Conservation (phyloP, 2,329 filamentous ascomycete genomes). For the Intubia oerlemansii region DNA sequence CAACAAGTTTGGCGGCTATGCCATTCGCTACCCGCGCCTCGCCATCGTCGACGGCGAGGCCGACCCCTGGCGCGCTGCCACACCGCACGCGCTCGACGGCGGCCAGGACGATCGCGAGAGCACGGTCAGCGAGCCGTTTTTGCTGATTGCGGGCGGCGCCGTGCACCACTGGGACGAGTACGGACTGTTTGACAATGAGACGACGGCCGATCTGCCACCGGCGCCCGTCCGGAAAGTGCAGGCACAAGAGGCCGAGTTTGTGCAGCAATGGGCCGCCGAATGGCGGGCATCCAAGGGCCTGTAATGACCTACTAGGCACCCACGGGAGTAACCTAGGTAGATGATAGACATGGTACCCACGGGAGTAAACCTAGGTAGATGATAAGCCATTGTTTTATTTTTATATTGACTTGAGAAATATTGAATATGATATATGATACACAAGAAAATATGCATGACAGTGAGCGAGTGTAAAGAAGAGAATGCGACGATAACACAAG, state of each 20-base stretch:
- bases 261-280: conserved; percentile 7
- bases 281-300: too few species aligned
- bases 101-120: conserved; percentile 32
- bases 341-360: background rate
- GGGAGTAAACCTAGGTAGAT: background rate
- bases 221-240: conserved; percentile 5
- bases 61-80: conserved; percentile 63
- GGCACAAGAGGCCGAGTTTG: conserved; percentile 7
- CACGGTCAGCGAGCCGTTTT: conserved; percentile 44
- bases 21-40: conserved; percentile 52
- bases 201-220: conserved; percentile 12
- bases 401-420: too few species aligned
- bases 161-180: conserved; percentile 73
- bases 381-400: too few species aligned
- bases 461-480: too few species aligned
- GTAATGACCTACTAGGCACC: background rate
- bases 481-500: too few species aligned
- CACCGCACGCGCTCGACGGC: conserved; percentile 44
- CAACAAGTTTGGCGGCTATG: conserved; percentile 57
- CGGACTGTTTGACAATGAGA: conserved; percentile 41
- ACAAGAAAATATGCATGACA: too few species aligned
- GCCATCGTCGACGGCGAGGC: conserved; percentile 58
- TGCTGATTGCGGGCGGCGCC: conserved; percentile 44
- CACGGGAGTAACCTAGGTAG: background rate
- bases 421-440: too few species aligned